Conservation (phyloP, 345 rosid species). For the Heritiera fomes region DNA sequence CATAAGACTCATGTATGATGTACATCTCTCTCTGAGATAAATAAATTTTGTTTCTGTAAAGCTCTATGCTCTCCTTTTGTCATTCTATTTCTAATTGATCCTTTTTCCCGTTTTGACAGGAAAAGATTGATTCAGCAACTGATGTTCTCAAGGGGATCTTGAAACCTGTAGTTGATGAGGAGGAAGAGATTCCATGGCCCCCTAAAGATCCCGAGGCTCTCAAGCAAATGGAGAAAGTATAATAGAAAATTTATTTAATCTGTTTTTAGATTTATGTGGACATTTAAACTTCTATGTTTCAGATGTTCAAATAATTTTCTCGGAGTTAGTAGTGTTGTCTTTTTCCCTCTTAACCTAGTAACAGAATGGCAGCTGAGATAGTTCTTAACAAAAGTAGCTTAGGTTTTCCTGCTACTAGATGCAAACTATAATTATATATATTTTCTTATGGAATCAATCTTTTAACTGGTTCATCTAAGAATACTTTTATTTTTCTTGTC, state of each 20-base stretch:
- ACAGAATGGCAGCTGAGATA: not conserved
- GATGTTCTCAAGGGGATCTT: slow-evolving; percentile 78
- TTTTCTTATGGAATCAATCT: slow-evolving; percentile 1
- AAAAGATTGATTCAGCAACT: slow-evolving; percentile 81
- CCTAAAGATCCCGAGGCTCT: slow-evolving; percentile 72
- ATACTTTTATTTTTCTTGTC: slow-evolving; percentile 20
- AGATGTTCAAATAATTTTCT: not conserved
- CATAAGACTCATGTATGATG: slow-evolving; percentile 68
- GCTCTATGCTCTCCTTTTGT: not conserved
- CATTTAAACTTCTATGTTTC: not conserved
- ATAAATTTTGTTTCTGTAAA: not conserved
- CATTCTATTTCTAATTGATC: not conserved
- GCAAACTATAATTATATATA: not conserved
- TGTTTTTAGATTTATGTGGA: not conserved
- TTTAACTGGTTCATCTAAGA: slow-evolving; percentile 4
- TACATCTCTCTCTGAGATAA: slow-evolving; percentile 15
- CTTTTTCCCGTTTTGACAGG: slow-evolving; percentile 41
- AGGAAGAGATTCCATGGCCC: slow-evolving; percentile 80
- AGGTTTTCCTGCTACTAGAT: not conserved
- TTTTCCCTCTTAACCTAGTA: not conserved
- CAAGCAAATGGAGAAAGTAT: slow-evolving; percentile 70
- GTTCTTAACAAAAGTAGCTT: not conserved
- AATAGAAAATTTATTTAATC: not conserved
- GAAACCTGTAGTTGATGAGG: slow-evolving; percentile 65
- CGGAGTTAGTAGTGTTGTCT: not conserved